Evolutionary conservation across 352 stramenopile species (phyloP).

Genomic region (Phytophthora cryptogea): DNA sequence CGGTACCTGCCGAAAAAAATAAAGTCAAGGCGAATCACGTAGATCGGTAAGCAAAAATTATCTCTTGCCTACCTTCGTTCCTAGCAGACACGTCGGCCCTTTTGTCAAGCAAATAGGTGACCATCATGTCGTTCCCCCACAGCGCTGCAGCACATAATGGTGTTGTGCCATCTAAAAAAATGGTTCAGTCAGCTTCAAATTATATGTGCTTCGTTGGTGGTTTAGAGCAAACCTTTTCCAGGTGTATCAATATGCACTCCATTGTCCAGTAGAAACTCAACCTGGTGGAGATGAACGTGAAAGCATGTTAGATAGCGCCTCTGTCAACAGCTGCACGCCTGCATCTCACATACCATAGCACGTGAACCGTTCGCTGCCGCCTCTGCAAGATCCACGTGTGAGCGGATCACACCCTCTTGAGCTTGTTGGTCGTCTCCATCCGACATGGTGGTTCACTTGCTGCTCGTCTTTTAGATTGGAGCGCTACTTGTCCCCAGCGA

Average conservation of each 20-base stretch:
- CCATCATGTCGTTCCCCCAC: slow-evolving; percentile 72
- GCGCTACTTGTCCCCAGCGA: neutral
- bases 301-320: neutral
- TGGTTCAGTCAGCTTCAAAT: neutral
- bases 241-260: slow-evolving; percentile 52
- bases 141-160: slow-evolving; percentile 61
- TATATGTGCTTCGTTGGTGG: neutral
- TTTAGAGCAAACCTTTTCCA: slow-evolving; percentile 41
- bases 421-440: slow-evolving; percentile 41
- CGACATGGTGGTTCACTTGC: slow-evolving; percentile 17
- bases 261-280: slow-evolving; percentile 65
- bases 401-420: slow-evolving; percentile 54
- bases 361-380: slow-evolving; percentile 63
- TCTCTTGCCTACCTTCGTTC: slow-evolving; percentile 53
- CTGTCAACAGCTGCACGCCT: neutral
- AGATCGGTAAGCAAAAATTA: neutral
- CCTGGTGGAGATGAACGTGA: slow-evolving; percentile 25
- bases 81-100: slow-evolving; percentile 50
- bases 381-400: slow-evolving; percentile 67
- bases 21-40: neutral
- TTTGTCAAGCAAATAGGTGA: slow-evolving; percentile 60
- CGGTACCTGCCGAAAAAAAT: slow-evolving; percentile 41
- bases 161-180: slow-evolving; percentile 57
- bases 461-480: neutral
- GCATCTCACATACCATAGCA: slow-evolving; percentile 44